Evolutionary conservation across 352 stramenopile species (phyloP).

Genomic region (Pythium periplocum): DNA sequence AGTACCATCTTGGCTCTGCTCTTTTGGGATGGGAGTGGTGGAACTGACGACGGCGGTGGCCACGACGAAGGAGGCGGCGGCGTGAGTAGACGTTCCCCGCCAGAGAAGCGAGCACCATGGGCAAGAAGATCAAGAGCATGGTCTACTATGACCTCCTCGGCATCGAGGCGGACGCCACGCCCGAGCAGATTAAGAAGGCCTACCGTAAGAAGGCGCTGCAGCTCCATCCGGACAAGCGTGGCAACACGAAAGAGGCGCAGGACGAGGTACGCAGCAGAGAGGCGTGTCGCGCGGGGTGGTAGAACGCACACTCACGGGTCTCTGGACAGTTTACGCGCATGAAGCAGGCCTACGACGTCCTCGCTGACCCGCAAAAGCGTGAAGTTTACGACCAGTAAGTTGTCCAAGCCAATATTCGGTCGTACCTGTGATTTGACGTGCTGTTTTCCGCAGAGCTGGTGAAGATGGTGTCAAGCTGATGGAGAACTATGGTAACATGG

Average conservation of each 20-base stretch:
- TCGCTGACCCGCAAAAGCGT: constrained; percentile 84
- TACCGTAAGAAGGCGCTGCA: constrained; percentile 90
- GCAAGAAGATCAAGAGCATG: constrained; percentile 64
- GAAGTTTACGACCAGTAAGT: constrained; percentile 76
- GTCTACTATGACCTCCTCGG: constrained; percentile 84
- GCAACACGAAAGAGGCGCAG: constrained; percentile 74
- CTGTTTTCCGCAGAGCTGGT: constrained; percentile 37
- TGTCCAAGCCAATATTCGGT: not conserved
- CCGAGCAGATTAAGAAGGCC: constrained; percentile 89
- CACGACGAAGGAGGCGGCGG: not conserved
- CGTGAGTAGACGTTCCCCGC: not conserved
- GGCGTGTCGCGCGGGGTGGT: not conserved
- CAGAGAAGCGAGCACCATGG: constrained; percentile 2
- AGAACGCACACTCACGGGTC: not conserved
- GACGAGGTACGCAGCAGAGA: constrained; percentile 35
- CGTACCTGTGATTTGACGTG: not conserved
- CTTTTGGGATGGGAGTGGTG: too few species aligned
- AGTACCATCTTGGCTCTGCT: too few species aligned
- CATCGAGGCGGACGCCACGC: constrained; percentile 61
- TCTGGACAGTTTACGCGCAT: constrained; percentile 80
- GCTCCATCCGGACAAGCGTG: constrained; percentile 88
- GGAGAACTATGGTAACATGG: constrained; percentile 83
- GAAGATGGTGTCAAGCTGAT: constrained; percentile 88
- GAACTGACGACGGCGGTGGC: not conserved
- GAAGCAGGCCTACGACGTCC: constrained; percentile 91